Conservation (phyloP, 2,329 filamentous ascomycete genomes). For the Kalmusia sp. region DNA sequence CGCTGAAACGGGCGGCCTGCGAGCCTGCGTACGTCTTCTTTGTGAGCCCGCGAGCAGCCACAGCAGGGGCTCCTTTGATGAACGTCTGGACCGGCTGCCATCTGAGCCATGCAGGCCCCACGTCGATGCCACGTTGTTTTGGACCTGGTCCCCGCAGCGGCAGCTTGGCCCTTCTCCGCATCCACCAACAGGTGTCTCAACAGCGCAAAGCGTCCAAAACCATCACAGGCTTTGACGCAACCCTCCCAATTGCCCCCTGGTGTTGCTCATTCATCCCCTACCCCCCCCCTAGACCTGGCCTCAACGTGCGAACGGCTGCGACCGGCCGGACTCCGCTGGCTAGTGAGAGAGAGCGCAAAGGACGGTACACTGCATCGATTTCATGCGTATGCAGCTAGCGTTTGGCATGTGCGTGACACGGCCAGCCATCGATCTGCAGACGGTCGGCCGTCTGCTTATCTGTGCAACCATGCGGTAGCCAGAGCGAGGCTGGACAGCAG, state of each 20-base stretch:
- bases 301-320: too few species aligned
- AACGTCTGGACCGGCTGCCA: neutral
- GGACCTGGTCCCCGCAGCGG: neutral
- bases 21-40: neutral
- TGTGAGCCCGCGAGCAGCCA: neutral
- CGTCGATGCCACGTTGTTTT: constrained; percentile 5
- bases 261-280: neutral
- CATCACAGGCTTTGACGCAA: too few species aligned
- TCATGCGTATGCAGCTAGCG: constrained; percentile 7
- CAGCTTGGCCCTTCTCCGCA: neutral
- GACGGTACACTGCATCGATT: constrained; percentile 2
- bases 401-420: neutral
- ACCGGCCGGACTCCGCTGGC: neutral
- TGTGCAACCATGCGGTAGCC: neutral
- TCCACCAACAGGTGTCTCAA: neutral
- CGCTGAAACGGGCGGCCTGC: constrained; percentile 4
- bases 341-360: neutral
- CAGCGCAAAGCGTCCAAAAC: too few species aligned
- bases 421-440: neutral
- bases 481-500: too few species aligned
- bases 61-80: neutral
- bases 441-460: too few species aligned
- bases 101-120: neutral
- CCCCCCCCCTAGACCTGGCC: too few species aligned
- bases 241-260: neutral